Evolutionary conservation across 768 basidiomycete species (phyloP), one percentile per base, ranked within the genome.

Genomic region (Mycena galopus): DNA sequence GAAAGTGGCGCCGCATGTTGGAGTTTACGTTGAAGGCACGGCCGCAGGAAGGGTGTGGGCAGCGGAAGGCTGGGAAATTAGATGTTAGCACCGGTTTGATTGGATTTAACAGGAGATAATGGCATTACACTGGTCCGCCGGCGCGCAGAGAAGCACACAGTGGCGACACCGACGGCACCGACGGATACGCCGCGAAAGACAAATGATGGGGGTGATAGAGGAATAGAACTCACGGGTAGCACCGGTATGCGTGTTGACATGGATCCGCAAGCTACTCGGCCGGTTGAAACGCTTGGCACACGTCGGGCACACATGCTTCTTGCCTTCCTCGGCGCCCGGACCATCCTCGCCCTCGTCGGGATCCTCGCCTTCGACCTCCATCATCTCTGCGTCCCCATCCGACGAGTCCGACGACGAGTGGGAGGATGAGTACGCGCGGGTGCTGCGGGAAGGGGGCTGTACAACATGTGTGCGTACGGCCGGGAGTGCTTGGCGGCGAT

Each of bases 1-100:
- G 86, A 78, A 90, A 91, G 76, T 95, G 94, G 7, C 94, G 85
- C 30, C 93, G 88, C 94, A 94, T 94, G 79, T 94, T 95, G 0
- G 92, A 93, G 78, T 93, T 93, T 62, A 94, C 94, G 73, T 94
- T 94, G 82, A 95, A 95, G 67, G 92, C 89, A 35, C 92, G 87
- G 50, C 91, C 91, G 78, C 93, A 94, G 55, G 89, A 87, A 5
- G 91, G 92, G 85, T 85, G 92, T 7, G 92, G 92, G 75, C 94
- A 95, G 44, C 87, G 85, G 82, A 92, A 94, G 25, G 93, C 94
- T 69, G 51, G 61, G 10, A 11, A 14, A 14, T 23, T 6, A 23
- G n/a, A 25, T 12, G 12, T 42, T 17, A 42, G 42, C 42, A 19
- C 35, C 10, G 35, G 35, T 8, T 37, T 16, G 16, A 8, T 10